Percentiles rank a stretch among this genome's conserved stretches.
Conservation (phyloP, 495 filamentous ascomycete genomes). For the Penicillium desertorum region DNA sequence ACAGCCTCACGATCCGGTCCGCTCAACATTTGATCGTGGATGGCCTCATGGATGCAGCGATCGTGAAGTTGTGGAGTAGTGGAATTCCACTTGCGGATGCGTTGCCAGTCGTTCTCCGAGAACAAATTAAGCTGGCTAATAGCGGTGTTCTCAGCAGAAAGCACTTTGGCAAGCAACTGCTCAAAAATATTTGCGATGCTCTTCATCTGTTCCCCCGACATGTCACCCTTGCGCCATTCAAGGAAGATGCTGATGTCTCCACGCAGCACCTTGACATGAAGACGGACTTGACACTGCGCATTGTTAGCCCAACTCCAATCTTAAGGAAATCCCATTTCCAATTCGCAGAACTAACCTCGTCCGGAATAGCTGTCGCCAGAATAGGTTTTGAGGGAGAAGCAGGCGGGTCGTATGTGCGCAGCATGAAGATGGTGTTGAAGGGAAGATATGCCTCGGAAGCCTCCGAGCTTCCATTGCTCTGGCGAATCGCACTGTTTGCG, state of each 20-base stretch:
- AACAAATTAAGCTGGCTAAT: conserved; percentile 38
- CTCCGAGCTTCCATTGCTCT: conserved; percentile 15
- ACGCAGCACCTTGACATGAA: conserved; percentile 46
- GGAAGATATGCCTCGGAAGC: conserved; percentile 23
- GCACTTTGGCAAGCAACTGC: conserved; percentile 30
- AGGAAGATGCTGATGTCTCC: conserved; percentile 46
- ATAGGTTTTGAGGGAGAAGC: conserved; percentile 28
- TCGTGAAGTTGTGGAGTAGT: conserved; percentile 35
- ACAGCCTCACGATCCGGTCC: conserved; percentile 48
- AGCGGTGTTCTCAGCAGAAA: conserved; percentile 32
- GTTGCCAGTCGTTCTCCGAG: conserved; percentile 41
- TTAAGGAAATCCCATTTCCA: neutral
- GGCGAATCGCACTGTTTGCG: conserved; percentile 10
- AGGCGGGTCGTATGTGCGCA: conserved; percentile 34
- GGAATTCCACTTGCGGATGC: conserved; percentile 45
- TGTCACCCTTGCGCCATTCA: conserved; percentile 47
- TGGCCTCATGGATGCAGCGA: conserved; percentile 52
- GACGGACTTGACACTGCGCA: conserved; percentile 44
- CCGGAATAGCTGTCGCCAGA: conserved; percentile 35
- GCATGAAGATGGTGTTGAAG: conserved; percentile 44
- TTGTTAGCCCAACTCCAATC: neutral
- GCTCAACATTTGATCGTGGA: conserved; percentile 41
- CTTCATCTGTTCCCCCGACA: conserved; percentile 46
- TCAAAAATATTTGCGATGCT: conserved; percentile 44
- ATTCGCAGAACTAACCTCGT: conserved; percentile 28